Conservation (phyloP, 225 moss, liverwort and hornwort genomes). For the Rhytidiadelphus loreus region DNA sequence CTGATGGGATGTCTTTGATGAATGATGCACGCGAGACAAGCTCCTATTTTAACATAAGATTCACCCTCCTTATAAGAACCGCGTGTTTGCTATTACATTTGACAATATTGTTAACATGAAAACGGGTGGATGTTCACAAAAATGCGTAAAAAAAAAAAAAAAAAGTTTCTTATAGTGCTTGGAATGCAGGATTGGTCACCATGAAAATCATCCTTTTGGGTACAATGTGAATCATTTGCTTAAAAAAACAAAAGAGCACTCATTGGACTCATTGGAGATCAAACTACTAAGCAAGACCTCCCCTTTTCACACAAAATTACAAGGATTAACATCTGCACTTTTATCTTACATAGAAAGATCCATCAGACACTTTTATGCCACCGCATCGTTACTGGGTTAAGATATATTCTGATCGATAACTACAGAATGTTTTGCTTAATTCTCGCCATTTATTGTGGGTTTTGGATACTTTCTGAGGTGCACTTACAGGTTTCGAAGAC, state of each 20-base stretch:
- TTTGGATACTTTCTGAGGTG: not conserved
- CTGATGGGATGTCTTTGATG: not conserved
- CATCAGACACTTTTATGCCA: too few species aligned
- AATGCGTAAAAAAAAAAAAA: not conserved
- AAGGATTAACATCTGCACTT: too few species aligned
- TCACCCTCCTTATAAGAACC: too few species aligned
- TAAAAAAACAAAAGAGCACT: too few species aligned
- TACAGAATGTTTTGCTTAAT: not conserved
- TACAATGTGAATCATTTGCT: too few species aligned
- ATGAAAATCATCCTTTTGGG: too few species aligned
- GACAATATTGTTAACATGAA: not conserved
- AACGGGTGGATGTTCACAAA: not conserved
- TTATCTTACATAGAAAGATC: too few species aligned
- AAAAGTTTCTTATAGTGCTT: too few species aligned
- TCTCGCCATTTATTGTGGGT: not conserved
- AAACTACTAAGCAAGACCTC: too few species aligned
- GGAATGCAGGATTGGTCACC: too few species aligned
- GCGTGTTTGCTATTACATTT: not conserved
- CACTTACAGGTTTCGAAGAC: slow-evolving; percentile 22
- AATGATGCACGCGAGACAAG: not conserved
- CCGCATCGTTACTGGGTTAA: not conserved
- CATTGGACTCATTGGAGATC: too few species aligned
- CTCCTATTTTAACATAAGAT: not conserved
- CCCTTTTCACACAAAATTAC: too few species aligned
- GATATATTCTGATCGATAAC: not conserved